Percentiles rank a stretch among this genome's conserved stretches.
These are phyloP conservation scores for Amanita inopinata DNA, from an alignment of 768 basidiomycete species.

Conservation along the genomic window DNA sequence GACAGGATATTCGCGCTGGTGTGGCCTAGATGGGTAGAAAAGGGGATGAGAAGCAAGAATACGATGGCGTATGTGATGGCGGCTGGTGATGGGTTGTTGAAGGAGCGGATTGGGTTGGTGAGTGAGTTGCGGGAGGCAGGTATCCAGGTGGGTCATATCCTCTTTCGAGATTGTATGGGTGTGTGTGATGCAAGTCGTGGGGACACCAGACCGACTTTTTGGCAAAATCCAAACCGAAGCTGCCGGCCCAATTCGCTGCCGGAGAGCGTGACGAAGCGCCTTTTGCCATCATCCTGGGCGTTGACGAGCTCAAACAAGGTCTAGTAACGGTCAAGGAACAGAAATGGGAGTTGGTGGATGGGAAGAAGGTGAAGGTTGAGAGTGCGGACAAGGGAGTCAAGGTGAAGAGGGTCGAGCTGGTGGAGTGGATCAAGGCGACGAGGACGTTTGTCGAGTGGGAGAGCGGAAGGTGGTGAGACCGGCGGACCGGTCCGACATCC, in stretches of 20 bases:
- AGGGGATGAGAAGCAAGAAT: slow-evolving; percentile 73
- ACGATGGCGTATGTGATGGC: slow-evolving; percentile 93
- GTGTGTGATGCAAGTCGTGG: background rate
- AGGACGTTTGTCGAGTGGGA: slow-evolving; percentile 36
- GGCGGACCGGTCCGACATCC: too few relatives aligned
- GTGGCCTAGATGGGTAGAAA: slow-evolving; percentile 79
- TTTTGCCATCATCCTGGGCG: slow-evolving; percentile 87
- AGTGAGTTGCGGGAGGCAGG: slow-evolving; percentile 77
- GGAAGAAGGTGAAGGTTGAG: slow-evolving; percentile 59
- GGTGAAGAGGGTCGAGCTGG: slow-evolving; percentile 51
- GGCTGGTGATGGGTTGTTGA: slow-evolving; percentile 80
- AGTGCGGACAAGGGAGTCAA: slow-evolving; percentile 54
- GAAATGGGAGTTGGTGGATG: slow-evolving; percentile 65
- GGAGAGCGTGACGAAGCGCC: slow-evolving; percentile 90
- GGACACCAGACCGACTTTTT: slow-evolving; percentile 75
- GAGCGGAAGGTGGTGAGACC: slow-evolving; percentile 14
- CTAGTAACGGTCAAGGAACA: slow-evolving; percentile 90
- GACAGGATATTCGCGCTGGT: slow-evolving; percentile 90
- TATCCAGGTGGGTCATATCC: slow-evolving; percentile 57
- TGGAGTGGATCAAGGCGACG: slow-evolving; percentile 50
- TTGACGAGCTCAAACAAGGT: slow-evolving; percentile 76
- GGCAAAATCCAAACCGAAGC: slow-evolving; percentile 87
- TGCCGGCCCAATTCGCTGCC: slow-evolving; percentile 77
- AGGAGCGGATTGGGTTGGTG: slow-evolving; percentile 75
- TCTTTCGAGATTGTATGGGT: background rate